These are phyloP conservation scores for Colletotrichum tofieldiae DNA, from an alignment of 2,329 filamentous ascomycete species.

Conservation along the genomic window DNA sequence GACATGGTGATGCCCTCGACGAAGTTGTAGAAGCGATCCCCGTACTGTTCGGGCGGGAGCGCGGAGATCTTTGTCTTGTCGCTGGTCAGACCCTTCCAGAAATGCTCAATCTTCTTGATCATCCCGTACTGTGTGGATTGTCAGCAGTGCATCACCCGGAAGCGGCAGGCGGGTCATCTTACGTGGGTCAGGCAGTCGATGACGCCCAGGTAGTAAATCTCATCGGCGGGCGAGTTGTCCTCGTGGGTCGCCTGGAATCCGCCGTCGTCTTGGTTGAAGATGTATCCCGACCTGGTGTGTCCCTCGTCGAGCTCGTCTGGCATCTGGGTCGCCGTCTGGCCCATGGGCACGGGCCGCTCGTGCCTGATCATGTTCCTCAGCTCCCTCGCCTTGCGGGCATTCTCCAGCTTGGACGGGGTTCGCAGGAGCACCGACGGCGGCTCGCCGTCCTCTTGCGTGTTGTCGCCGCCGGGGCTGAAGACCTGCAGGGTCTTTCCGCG, in stretches of 20 bases:
- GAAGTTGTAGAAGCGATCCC: constrained; percentile 94
- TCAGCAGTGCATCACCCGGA: constrained; percentile 21
- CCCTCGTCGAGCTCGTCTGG: constrained; percentile 88
- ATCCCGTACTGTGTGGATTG: constrained; percentile 84
- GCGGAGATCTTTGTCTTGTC: constrained; percentile 93
- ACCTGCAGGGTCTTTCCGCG: constrained; percentile 91
- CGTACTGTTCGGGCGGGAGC: constrained; percentile 90
- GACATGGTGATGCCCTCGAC: constrained; percentile 94
- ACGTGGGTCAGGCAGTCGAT: constrained; percentile 98
- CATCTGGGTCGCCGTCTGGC: constrained; percentile 86
- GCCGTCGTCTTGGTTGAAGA: constrained; percentile 95
- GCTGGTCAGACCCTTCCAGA: constrained; percentile 93
- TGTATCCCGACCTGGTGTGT: constrained; percentile 77
- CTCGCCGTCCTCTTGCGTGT: constrained; percentile 70
- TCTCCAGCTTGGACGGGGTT: constrained; percentile 95
- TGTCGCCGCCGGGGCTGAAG: constrained; percentile 88
- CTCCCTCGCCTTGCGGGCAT: constrained; percentile 90
- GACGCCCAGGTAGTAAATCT: constrained; percentile 98
- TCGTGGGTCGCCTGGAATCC: constrained; percentile 95
- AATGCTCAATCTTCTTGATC: constrained; percentile 95
- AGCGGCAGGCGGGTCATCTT: constrained; percentile 60
- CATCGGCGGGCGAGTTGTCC: constrained; percentile 85
- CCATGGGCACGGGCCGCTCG: constrained; percentile 94
- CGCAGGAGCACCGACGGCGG: constrained; percentile 80
- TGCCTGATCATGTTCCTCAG: constrained; percentile 92